Conservation (phyloP, 345 rosid species). For the Gossypium mustelinum region DNA sequence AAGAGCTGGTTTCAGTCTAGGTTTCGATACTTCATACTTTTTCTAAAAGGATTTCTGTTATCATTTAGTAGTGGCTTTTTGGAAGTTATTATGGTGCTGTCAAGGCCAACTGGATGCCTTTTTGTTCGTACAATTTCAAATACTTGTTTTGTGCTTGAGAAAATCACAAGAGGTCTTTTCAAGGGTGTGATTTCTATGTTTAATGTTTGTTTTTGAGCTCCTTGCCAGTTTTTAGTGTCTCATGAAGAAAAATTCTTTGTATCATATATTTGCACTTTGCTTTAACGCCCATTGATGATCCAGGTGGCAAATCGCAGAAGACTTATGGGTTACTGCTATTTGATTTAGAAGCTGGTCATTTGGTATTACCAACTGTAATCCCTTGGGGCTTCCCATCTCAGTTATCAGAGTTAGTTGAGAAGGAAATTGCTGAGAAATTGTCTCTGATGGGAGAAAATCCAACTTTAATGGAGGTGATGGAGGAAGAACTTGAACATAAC, state of each 20-base stretch:
- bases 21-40: not conserved
- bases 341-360: constrained; percentile 58
- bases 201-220: not conserved
- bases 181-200: not conserved
- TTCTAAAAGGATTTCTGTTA: constrained; percentile 2
- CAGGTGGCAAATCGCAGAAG: constrained; percentile 39
- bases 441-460: constrained; percentile 41
- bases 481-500: constrained; percentile 41
- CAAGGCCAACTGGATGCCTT: not conserved
- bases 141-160: not conserved
- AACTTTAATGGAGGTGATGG: constrained; percentile 28
- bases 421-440: constrained; percentile 52
- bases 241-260: not conserved
- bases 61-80: not conserved
- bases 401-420: constrained; percentile 68
- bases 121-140: not conserved
- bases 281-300: not conserved
- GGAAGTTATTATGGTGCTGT: not conserved
- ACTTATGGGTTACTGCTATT: constrained; percentile 32
- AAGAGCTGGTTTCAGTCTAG: not conserved
- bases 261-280: not conserved
- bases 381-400: constrained; percentile 71
- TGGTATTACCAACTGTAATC: constrained; percentile 53
- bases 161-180: not conserved
- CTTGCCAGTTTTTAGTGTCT: not conserved